Evolutionary conservation across 2,329 filamentous ascomycete species (phyloP).

Genomic region (Penicillium sp.): DNA sequence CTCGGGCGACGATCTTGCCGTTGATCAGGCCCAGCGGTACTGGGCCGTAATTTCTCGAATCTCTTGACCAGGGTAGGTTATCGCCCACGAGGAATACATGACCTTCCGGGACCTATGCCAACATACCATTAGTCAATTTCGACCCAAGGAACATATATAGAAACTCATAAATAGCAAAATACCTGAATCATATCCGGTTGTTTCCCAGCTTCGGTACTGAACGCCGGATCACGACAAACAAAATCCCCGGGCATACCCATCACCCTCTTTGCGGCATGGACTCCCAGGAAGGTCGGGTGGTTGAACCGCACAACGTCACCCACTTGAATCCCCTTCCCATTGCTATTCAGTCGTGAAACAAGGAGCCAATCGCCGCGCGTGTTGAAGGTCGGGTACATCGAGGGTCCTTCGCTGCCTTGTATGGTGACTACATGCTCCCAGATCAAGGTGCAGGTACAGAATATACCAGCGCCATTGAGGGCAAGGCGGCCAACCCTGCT

Average conservation of each 20-base stretch:
- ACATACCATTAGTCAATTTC: slow-evolving; percentile 4
- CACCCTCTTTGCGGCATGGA: slow-evolving; percentile 77
- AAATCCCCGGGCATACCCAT: slow-evolving; percentile 70
- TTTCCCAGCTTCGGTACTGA: slow-evolving; percentile 36
- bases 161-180: slow-evolving; percentile 13
- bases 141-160: background rate
- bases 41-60: slow-evolving; percentile 85
- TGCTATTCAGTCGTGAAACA: slow-evolving; percentile 68
- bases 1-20: slow-evolving; percentile 73
- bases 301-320: slow-evolving; percentile 83
- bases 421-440: slow-evolving; percentile 66
- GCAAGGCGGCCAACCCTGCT: slow-evolving; percentile 31
- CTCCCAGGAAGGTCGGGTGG: slow-evolving; percentile 69
- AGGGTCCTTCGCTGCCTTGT: slow-evolving; percentile 69
- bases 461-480: slow-evolving; percentile 38
- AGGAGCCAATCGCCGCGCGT: slow-evolving; percentile 70
- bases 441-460: slow-evolving; percentile 42
- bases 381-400: slow-evolving; percentile 86
- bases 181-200: slow-evolving; percentile 57
- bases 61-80: slow-evolving; percentile 80
- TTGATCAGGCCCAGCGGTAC: slow-evolving; percentile 81
- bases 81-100: slow-evolving; percentile 93
- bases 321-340: slow-evolving; percentile 70
- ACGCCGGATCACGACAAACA: slow-evolving; percentile 50
- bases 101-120: slow-evolving; percentile 75